Evolutionary conservation across 352 stramenopile species (phyloP), one percentile per base, ranked within the genome.

Genomic region (Pythium aristosporum): DNA sequence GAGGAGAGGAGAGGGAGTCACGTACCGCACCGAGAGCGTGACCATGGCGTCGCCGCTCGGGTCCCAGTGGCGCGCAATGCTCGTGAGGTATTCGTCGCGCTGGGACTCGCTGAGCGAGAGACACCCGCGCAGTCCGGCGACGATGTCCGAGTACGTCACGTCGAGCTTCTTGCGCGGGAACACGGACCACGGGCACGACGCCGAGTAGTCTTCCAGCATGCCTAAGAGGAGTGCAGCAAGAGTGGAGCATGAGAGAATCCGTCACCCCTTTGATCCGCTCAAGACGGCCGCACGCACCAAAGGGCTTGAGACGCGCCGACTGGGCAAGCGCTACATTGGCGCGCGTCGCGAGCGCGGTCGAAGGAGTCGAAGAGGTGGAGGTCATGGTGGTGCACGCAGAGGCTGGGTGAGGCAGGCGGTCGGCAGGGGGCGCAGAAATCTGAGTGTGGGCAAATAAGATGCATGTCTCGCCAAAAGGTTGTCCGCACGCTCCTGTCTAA

Each of bases 111-210:
- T 62, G 18, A 90, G 73, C 43, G 77, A 73, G 43, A 91, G 61
- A 68, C 85, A 92, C 20, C 71, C 74, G 11, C 66, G 67, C 18
- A 94, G 44, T 10, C 80, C 82, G 2, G 77, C 71, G 7, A 66
- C 72, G 43, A 94, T 84, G 69, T 94, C 82, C 4, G 68, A 50
- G 66, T 88, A 94, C 46, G 80, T 89, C 63, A 94, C 81, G 56
- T 94, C 85, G 56, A 94, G 66, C 66, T 89, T 88, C 71, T 94
- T 92, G 54, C 85, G 82, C 12, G 85, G 82, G 69, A 94, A 91
- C 56, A 94, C 77, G 37, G 82, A 76, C 85, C 85, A 94, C 13
- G 82, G 82, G 13, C 57, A 72, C n/a, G 72, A 54, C 7, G 82
- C 82, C 5, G 82, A 89, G 60, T 86, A 69, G 49, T 79, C 53